Conservation (phyloP, 352 stramenopile species). For the Globisporangium paroecandrum region DNA sequence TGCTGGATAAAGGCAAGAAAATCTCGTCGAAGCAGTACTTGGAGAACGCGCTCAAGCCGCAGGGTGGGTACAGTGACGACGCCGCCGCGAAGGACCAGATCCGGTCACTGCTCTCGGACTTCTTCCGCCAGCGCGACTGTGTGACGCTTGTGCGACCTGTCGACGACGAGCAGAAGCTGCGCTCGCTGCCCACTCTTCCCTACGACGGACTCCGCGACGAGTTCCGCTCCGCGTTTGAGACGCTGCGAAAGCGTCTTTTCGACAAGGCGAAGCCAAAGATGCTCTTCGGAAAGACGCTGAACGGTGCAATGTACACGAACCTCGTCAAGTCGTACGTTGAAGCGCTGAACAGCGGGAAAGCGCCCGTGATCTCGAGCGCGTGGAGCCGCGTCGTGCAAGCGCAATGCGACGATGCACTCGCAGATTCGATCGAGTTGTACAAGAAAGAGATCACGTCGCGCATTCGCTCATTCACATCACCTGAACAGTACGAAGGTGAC, state of each 20-base stretch:
- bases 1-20: constrained; percentile 82
- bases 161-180: constrained; percentile 81
- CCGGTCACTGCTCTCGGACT: constrained; percentile 65
- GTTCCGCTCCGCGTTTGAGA: constrained; percentile 75
- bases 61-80: constrained; percentile 75
- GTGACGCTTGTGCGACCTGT: constrained; percentile 88
- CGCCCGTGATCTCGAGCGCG: constrained; percentile 84
- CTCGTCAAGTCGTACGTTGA: constrained; percentile 81
- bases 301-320: constrained; percentile 85
- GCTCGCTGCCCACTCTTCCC: constrained; percentile 59
- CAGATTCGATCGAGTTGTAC: constrained; percentile 76
- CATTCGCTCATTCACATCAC: constrained; percentile 46
- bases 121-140: constrained; percentile 87
- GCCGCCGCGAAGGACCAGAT: constrained; percentile 80
- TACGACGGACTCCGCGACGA: constrained; percentile 78
- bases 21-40: constrained; percentile 89
- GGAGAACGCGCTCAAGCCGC: constrained; percentile 81
- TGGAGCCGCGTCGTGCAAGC: constrained; percentile 87
- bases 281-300: constrained; percentile 81
- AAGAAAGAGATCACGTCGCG: constrained; percentile 56
- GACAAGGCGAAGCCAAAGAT: constrained; percentile 82
- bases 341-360: constrained; percentile 85
- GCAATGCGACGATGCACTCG: constrained; percentile 78
- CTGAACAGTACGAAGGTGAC: constrained; percentile 59
- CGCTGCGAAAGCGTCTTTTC: constrained; percentile 63